Percentiles rank a stretch among this genome's conserved stretches.
Conservation (phyloP, 805 yeast genomes). For the Candida quercuum region DNA sequence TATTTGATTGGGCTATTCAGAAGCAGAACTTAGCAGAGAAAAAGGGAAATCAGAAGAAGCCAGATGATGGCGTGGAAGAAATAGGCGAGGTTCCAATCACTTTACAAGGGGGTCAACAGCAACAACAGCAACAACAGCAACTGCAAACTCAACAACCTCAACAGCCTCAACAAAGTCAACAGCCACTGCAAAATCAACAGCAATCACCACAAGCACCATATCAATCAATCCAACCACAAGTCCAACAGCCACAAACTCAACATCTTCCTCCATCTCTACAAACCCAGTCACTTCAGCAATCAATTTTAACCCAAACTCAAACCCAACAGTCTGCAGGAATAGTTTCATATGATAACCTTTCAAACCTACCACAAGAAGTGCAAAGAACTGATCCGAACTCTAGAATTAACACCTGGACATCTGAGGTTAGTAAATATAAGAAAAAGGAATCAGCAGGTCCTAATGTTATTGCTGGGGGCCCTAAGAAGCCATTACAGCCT, state of each 20-base stretch:
- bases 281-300: no score
- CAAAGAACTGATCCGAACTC: background rate
- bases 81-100: constrained; percentile 1
- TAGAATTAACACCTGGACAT: background rate
- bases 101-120: constrained; percentile 10
- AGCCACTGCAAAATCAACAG: constrained; percentile 9
- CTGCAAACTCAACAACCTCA: constrained; percentile 10
- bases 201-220: background rate
- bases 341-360: background rate
- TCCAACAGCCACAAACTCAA: constrained; percentile 4
- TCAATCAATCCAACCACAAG: constrained; percentile 4
- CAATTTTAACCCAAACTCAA: no score
- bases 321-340: constrained; percentile 1
- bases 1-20: constrained; percentile 94
- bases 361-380: background rate
- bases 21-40: constrained; percentile 52
- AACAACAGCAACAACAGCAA: constrained; percentile 16
- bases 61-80: constrained; percentile 13
- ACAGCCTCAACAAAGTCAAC: constrained; percentile 18
- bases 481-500: no score
- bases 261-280: constrained; percentile 12
- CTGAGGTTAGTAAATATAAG: background rate
- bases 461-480: no score
- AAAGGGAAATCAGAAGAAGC: constrained; percentile 2
- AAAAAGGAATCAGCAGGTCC: background rate